Base-by-base conservation (phyloP, 1,284 basidiomycete genomes). In the Melampsora occidentalis region DNA sequence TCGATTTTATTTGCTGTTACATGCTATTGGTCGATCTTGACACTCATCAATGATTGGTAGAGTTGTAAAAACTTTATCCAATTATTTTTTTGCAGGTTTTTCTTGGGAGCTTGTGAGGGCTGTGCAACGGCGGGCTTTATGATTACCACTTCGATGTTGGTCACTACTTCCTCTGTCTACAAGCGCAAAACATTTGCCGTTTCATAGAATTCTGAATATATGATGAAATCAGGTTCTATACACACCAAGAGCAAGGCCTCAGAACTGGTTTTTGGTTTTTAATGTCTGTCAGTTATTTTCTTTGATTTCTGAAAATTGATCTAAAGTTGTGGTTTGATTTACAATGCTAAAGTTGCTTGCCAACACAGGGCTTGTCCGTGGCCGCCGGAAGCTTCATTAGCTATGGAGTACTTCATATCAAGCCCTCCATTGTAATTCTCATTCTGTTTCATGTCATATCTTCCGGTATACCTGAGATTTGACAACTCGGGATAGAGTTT, bases 51-150 rank as follows among this genome's bases (percentile, higher is more conserved):
- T 20, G 3, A 31, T 35, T 63, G 53, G 14, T 63, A 63, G 62
- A 20, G 20, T 28, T 63, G 62, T 33, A 63, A 63, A 63, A 63
- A 63, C 31, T 63, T 63, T 63, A 20, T 63, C 18, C 62, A 63
- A 35, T 33, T 63, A 31, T 35, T 63, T 7, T 22, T 63, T 31
- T 63, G 62, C 31, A 22, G 62, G 20, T 63, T 25, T 63, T 31
- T 63, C 31, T 63, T 63, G 62, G 62, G 62, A 1, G 62, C 62
- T 20, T 25, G 25, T 20, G 62, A 63, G 22, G 62, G 25, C 7
- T 63, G 62, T 35, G 22, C 31, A 5, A 35, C 25, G 18, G 62
- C 25, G 33, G 62, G 25, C 18, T 63, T 63, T 63, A 63, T 63
- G 62, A 63, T 63, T 63, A 35, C 33, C 20, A 63, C 33, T 10